Evolutionary conservation across 495 filamentous ascomycete genomes (phyloP), one percentile per base, ranked within the genome.

Genomic region (Rostrohypoxylon terebratum): DNA sequence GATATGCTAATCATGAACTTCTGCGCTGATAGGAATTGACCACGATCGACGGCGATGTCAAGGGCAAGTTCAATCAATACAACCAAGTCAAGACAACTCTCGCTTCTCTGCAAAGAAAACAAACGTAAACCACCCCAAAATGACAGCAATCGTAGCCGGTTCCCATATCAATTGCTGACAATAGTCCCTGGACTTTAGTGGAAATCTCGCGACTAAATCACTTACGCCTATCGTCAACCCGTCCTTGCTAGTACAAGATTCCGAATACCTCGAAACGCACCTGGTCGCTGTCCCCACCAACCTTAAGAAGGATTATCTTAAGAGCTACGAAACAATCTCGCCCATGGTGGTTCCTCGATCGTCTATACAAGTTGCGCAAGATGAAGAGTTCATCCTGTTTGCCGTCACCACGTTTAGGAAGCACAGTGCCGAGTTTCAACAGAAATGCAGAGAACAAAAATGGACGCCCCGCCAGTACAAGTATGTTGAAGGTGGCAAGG

Each of bases 381-480:
- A 98, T 80, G 88, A 91, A 63, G 95, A 98, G 72, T 98, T 94
- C 79, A 88, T 88, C 1, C 86, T 99, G 42, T 97, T 91, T 76
- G 91, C 92, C 3, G 94, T 98, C 66, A 95, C 93, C 1, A 89
- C 90, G 6, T 98, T 99, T 84, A 97, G 97, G 84, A 98, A 97
- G 80, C 86, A 92, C 76, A 89, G 90, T 65, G 78, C 83, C 58
- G 95, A 98, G 69, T 98, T 99, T 72, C 82, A 93, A 44, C 91
- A 93, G 78, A 97, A 95, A 81, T 92, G 90, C 75, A 87, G 96
- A 50, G 96, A 97, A 71, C 89, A 91, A 68, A 93, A 93, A 73
- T 98, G 94, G 93, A 96, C 92, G 13, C 95, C 95, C 16, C 88
- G 96, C 50, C 96, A 98, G 73, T 97, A 93, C 83, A 94, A 93